Conservation (phyloP, 1,139 yeast genomes). For the Maudiozyma humilis region DNA sequence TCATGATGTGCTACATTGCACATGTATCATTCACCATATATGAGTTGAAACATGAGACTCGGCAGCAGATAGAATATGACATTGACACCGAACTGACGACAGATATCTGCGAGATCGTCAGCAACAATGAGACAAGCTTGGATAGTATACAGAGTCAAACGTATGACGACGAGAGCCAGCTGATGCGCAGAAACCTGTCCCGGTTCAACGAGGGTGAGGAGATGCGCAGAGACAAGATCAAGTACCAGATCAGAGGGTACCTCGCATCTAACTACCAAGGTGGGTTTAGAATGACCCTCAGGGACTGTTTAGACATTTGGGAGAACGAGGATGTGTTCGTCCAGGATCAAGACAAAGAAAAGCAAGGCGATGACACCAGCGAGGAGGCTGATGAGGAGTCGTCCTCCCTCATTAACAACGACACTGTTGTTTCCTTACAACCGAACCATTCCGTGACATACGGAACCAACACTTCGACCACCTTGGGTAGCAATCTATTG, state of each 20-base stretch:
- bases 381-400: slow-evolving; percentile 4
- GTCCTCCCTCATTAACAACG: slow-evolving; percentile 7
- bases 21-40: slow-evolving; percentile 13
- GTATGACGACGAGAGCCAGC: slow-evolving; percentile 1
- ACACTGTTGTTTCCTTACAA: slow-evolving; percentile 9
- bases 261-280: slow-evolving; percentile 22
- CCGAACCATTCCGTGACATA: background rate
- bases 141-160: slow-evolving; percentile 1
- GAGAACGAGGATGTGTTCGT: slow-evolving; percentile 17
- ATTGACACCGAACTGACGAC: background rate
- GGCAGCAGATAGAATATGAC: slow-evolving; percentile 1
- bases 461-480: background rate
- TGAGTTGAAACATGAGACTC: slow-evolving; percentile 5
- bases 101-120: slow-evolving; percentile 3
- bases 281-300: slow-evolving; percentile 23
- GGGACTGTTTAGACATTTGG: slow-evolving; percentile 28
- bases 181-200: slow-evolving; percentile 10
- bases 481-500: background rate
- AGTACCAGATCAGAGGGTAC: slow-evolving; percentile 21
- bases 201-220: slow-evolving; percentile 15
- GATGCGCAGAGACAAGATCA: slow-evolving; percentile 16
- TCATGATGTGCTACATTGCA: slow-evolving; percentile 12
- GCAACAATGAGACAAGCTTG: slow-evolving; percentile 5
- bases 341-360: slow-evolving; percentile 3
- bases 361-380: slow-evolving; percentile 5